Evolutionary conservation across 176 grass and related monocot species (phyloP).

Genomic region (Oryza nivara): DNA sequence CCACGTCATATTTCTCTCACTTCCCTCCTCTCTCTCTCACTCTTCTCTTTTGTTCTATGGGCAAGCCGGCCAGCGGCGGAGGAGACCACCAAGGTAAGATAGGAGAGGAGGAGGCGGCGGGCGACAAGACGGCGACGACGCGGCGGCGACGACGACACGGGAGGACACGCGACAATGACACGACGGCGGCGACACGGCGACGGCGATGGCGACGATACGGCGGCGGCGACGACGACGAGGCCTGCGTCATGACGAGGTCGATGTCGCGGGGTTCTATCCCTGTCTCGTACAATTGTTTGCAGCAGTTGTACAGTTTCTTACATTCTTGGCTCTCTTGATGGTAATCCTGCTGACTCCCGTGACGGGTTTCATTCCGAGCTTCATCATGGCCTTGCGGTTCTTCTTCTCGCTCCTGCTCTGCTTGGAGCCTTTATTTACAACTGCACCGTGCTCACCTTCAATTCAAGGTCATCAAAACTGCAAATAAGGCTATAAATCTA

Average conservation of each 20-base stretch:
- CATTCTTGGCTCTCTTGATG: conserved; percentile 83
- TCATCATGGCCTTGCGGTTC: conserved; percentile 95
- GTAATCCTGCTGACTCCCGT: conserved; percentile 82
- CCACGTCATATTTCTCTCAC: no score
- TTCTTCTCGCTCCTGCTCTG: conserved; percentile 92
- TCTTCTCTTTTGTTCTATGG: no score
- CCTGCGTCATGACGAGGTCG: conserved; percentile 96
- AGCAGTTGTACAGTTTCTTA: conserved; percentile 12
- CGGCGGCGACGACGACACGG: no score
- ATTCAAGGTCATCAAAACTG: not conserved
- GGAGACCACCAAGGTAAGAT: no score
- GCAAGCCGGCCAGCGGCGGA: no score
- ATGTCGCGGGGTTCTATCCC: conserved; percentile 83
- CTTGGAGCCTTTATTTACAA: conserved; percentile 59
- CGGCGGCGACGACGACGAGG: conserved; percentile 61
- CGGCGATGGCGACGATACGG: conserved; percentile 16
- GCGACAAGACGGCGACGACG: no score
- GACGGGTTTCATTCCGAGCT: conserved; percentile 91
- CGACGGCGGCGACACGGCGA: no score
- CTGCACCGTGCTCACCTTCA: conserved; percentile 60
- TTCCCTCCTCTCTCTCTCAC: no score
- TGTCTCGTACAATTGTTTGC: conserved; percentile 43
- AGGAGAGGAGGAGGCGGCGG: no score
- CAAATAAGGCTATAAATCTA: not conserved
- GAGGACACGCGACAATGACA: no score